Percentiles rank a stretch among this genome's conserved stretches.
phyloP scores from a whole-genome alignment of 192 early-diverging fungal genomes.

The Coemansia sp. region DNA sequence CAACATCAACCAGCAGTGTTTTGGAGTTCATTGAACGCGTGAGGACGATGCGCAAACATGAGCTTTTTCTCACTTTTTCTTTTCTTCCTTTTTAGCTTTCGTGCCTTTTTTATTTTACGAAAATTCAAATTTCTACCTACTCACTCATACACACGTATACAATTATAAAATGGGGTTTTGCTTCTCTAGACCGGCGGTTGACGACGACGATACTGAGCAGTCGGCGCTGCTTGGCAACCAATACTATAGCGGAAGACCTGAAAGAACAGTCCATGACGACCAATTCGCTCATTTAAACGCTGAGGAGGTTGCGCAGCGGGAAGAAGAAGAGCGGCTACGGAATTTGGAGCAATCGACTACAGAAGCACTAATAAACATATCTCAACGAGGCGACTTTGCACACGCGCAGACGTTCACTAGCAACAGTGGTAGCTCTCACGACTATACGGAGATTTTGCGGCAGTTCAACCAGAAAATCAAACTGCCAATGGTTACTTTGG shows the following conservation, averaged over 20 bases:
- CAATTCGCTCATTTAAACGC: constrained; percentile 45
- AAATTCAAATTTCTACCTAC: background rate
- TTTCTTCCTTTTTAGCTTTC: constrained; percentile 1
- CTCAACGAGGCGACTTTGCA: constrained; percentile 28
- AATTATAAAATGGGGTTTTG: constrained; percentile 39
- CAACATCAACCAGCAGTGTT: background rate
- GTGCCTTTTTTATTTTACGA: background rate
- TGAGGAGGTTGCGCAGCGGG: constrained; percentile 29
- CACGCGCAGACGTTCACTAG: constrained; percentile 29
- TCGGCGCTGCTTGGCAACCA: constrained; percentile 28
- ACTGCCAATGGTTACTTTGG: constrained; percentile 38
- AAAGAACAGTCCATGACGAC: constrained; percentile 25
- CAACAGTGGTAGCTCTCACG: constrained; percentile 30
- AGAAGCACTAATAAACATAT: constrained; percentile 54
- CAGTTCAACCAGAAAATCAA: constrained; percentile 51
- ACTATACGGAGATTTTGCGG: constrained; percentile 42
- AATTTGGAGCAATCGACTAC: constrained; percentile 38
- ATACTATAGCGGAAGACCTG: constrained; percentile 6
- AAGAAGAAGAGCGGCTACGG: constrained; percentile 48
- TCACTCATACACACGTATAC: background rate
- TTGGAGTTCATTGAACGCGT: background rate
- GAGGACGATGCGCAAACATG: background rate
- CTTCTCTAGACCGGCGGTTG: constrained; percentile 37
- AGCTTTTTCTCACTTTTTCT: background rate
- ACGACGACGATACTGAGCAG: constrained; percentile 43